phyloP scores from a whole-genome alignment of 176 grass and related monocot species.

The Aegilops longissima region DNA sequence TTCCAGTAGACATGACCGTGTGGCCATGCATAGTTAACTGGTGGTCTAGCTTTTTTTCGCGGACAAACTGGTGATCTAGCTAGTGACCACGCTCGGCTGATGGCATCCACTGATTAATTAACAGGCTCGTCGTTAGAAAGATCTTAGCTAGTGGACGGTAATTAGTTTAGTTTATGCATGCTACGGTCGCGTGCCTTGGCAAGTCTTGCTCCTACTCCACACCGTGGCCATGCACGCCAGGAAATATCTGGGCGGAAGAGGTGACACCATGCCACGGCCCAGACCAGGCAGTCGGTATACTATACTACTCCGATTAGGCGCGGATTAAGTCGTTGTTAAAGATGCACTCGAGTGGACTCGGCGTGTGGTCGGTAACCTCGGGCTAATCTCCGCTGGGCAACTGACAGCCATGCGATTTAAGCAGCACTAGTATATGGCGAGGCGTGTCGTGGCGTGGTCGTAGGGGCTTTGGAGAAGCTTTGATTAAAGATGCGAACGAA shows the following conservation, averaged over 20 bases:
- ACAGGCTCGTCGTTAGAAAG: no score
- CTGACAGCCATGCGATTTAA: background rate
- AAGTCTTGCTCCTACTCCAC: background rate
- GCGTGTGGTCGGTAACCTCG: conserved; percentile 7
- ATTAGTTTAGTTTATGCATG: background rate
- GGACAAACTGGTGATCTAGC: background rate
- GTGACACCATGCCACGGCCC: background rate
- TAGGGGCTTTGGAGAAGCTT: background rate
- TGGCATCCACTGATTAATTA: background rate
- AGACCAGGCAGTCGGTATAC: background rate
- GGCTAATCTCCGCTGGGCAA: background rate
- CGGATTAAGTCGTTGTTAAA: background rate
- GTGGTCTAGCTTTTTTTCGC: no score
- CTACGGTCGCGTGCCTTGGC: background rate
- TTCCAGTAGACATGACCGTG: background rate
- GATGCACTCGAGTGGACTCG: background rate
- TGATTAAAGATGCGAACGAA: background rate
- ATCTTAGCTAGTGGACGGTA: background rate
- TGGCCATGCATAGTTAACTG: no score
- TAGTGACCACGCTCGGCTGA: background rate
- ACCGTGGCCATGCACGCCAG: background rate
- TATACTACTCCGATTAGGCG: background rate
- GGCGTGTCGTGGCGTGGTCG: background rate
- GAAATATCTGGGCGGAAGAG: conserved; percentile 5
- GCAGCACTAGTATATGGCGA: no score